Conservation (phyloP, 768 basidiomycete species). For the Termitomyces sp. region DNA sequence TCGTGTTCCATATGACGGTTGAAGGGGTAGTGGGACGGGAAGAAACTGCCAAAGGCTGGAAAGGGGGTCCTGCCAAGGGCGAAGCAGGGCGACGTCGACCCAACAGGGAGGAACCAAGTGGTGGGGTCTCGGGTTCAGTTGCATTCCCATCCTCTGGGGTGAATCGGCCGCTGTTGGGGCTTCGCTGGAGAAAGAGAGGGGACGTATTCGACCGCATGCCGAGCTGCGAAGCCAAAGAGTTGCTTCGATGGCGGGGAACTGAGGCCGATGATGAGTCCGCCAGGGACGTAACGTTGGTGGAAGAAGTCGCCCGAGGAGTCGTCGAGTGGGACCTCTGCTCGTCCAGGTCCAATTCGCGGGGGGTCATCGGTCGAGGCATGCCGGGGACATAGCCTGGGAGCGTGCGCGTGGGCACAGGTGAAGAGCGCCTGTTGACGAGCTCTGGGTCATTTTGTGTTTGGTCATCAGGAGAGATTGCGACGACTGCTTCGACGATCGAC, state of each 20-base stretch:
- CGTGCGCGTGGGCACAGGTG: conserved; percentile 58
- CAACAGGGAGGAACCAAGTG: conserved; percentile 48
- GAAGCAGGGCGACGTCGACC: conserved; percentile 67
- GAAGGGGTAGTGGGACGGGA: conserved; percentile 70
- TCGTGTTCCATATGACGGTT: conserved; percentile 66
- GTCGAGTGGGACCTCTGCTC: conserved; percentile 69
- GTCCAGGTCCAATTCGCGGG: conserved; percentile 72
- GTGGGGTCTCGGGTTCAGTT: conserved; percentile 41
- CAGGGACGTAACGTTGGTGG: conserved; percentile 41
- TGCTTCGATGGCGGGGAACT: conserved; percentile 42
- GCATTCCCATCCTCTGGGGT: conserved; percentile 50
- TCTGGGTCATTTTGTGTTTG: conserved; percentile 44
- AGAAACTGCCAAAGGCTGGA: conserved; percentile 56
- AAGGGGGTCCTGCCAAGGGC: conserved; percentile 58
- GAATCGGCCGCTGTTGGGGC: conserved; percentile 53
- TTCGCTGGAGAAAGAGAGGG: conserved; percentile 53
- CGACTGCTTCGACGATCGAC: conserved; percentile 54
- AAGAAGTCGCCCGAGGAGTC: conserved; percentile 78
- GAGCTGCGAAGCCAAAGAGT: conserved; percentile 51
- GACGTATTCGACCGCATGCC: conserved; percentile 47
- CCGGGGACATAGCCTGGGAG: conserved; percentile 86
- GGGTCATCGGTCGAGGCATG: conserved; percentile 90
- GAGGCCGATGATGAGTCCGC: conserved; percentile 27
- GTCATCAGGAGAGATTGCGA: conserved; percentile 68
- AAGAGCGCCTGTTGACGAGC: conserved; percentile 40